These are phyloP conservation scores for Cryphonectria carpinicola DNA, from an alignment of 2,329 filamentous ascomycete genomes.

Conservation along the genomic window DNA sequence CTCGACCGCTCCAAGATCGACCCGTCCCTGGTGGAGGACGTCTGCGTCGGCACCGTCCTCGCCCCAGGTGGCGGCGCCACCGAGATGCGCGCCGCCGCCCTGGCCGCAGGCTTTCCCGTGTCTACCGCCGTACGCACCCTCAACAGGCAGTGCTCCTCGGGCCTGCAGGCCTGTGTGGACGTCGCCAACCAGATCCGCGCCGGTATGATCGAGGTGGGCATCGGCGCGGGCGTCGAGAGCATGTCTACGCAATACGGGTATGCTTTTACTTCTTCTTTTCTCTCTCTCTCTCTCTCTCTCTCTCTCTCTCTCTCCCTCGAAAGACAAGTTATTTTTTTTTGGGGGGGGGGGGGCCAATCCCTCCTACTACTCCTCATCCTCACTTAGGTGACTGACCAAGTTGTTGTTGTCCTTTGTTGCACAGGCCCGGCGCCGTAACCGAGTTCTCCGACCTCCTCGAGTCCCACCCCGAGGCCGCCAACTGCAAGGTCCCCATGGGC, in stretches of 20 bases:
- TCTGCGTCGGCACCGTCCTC: conserved; percentile 89
- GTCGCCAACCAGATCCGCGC: conserved; percentile 89
- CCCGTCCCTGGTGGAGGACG: conserved; percentile 85
- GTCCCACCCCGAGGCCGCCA: conserved; percentile 76
- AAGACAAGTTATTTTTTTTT: neutral
- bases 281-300: conserved; percentile 20
- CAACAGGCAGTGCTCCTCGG: conserved; percentile 94
- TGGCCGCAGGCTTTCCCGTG: conserved; percentile 90
- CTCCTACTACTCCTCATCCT: neutral
- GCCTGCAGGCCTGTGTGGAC: conserved; percentile 90
- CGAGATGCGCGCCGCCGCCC: conserved; percentile 89
- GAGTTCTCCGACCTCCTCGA: conserved; percentile 94
- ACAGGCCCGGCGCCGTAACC: conserved; percentile 77
- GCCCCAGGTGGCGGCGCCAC: conserved; percentile 93
- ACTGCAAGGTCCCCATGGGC: conserved; percentile 99
- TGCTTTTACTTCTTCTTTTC: conserved; percentile 35
- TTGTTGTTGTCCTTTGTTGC: neutral
- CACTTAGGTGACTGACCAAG: neutral
- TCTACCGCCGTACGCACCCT: conserved; percentile 81
- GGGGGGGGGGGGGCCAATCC: too few relatives aligned
- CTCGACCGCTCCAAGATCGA: conserved; percentile 87
- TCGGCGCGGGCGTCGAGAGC: conserved; percentile 94
- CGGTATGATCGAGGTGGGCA: conserved; percentile 94
- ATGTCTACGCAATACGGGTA: conserved; percentile 93
- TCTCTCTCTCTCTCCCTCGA: neutral